These are phyloP conservation scores for Tolypocladium tundrense DNA, from an alignment of 2,329 filamentous ascomycete species.

Conservation along the genomic window DNA sequence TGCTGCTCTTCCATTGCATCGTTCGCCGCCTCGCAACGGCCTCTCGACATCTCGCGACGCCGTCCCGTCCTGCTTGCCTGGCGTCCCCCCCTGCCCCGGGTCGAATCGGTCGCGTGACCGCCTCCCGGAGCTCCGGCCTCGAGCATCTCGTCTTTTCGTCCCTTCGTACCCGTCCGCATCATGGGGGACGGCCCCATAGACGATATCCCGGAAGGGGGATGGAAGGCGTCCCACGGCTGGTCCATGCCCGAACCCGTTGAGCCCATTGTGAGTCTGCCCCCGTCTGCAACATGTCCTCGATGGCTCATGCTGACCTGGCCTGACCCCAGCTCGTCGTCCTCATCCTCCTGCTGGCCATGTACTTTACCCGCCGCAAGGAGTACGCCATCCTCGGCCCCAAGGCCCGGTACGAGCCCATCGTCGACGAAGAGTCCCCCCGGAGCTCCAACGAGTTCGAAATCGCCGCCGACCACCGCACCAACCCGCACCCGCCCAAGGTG, in stretches of 20 bases:
- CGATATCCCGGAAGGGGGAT: constrained; percentile 11
- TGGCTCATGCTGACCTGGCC: neutral
- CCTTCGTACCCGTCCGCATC: neutral
- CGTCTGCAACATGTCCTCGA: neutral
- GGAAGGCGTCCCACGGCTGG: constrained; percentile 14
- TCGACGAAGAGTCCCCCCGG: constrained; percentile 13
- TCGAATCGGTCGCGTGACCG: neutral
- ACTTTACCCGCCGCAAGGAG: constrained; percentile 22
- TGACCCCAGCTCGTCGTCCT: constrained; percentile 20
- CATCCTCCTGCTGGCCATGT: constrained; percentile 26
- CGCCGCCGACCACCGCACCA: constrained; percentile 2
- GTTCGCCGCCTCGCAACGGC: neutral
- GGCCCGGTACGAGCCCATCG: constrained; percentile 11
- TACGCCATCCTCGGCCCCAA: constrained; percentile 19
- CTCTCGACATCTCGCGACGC: neutral
- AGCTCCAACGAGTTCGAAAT: constrained; percentile 11
- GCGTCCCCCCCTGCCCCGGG: neutral
- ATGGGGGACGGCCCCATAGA: constrained; percentile 8
- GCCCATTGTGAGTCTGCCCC: constrained; percentile 16
- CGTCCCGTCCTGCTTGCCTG: neutral
- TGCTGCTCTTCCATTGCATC: neutral
- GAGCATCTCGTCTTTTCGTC: neutral
- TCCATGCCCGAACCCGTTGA: constrained; percentile 23
- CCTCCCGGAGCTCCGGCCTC: neutral
- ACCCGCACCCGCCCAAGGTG: constrained; percentile 7